A percentile compares a stretch with the other conserved stretches of the same genome.
phyloP scores from a whole-genome alignment of 2,329 filamentous ascomycete genomes.

The Aspergillus sp. region DNA sequence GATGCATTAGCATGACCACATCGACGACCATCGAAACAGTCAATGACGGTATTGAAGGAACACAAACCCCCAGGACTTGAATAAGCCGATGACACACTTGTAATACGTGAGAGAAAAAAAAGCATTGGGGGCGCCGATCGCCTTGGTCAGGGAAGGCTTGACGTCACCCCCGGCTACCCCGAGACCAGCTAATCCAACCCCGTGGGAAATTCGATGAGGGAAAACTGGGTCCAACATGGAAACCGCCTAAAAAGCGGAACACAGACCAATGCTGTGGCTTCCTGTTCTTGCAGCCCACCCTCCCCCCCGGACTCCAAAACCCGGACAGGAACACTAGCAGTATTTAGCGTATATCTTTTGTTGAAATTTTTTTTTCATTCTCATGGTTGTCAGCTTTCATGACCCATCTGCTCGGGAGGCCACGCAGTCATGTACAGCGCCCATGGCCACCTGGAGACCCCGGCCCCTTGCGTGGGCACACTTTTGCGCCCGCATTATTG shows the following conservation, averaged over 20 bases:
- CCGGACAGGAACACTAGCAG: background rate
- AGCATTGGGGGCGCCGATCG: background rate
- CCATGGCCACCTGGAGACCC: slow-evolving; percentile 20
- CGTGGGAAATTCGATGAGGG: background rate
- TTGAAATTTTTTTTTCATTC: background rate
- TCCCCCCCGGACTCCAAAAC: background rate
- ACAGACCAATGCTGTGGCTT: background rate
- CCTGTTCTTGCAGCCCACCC: too few species aligned
- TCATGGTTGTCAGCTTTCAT: background rate
- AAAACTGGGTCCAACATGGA: background rate
- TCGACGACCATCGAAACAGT: background rate
- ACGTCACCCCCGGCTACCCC: slow-evolving; percentile 26
- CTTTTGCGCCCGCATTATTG: slow-evolving; percentile 20
- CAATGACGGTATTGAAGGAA: background rate
- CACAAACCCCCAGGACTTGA: background rate
- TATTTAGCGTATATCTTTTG: background rate
- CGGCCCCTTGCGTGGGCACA: slow-evolving; percentile 31
- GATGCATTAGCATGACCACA: background rate
- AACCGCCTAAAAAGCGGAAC: background rate
- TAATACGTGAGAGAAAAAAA: background rate
- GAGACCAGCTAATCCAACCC: slow-evolving; percentile 5
- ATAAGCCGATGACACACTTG: background rate
- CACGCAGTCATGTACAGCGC: slow-evolving; percentile 12
- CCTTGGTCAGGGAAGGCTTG: slow-evolving; percentile 12
- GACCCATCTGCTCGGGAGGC: slow-evolving; percentile 21